Conservation (phyloP, 441 rosid species). For the Aquilaria agallochum region DNA sequence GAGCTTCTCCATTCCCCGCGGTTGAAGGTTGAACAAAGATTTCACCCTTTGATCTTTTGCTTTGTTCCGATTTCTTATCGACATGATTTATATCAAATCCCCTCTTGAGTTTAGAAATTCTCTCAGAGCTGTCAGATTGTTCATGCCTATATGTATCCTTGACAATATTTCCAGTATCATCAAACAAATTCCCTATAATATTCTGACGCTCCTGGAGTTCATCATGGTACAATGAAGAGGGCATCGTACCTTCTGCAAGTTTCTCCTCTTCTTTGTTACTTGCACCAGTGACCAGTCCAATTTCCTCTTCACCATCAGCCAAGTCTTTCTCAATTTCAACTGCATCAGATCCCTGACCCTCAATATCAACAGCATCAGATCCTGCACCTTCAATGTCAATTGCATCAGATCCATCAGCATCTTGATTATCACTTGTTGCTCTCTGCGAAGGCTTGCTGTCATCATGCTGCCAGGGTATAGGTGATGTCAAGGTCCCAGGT, state of each 20-base stretch:
- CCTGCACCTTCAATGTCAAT: conserved; percentile 49
- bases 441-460: conserved; percentile 26
- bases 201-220: conserved; percentile 50
- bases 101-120: conserved; percentile 45
- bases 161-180: conserved; percentile 49
- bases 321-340: conserved; percentile 58
- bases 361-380: conserved; percentile 51
- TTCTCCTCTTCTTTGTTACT: conserved; percentile 30
- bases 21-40: conserved; percentile 33
- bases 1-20: conserved; percentile 39
- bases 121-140: conserved; percentile 47
- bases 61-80: conserved; percentile 39
- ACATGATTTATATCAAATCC: conserved; percentile 37
- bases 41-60: conserved; percentile 59
- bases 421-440: conserved; percentile 41
- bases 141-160: conserved; percentile 45
- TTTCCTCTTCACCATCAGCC: conserved; percentile 48
- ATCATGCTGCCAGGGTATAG: conserved; percentile 24
- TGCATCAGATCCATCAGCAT: conserved; percentile 40
- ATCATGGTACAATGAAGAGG: conserved; percentile 36
- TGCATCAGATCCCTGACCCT: conserved; percentile 45
- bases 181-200: conserved; percentile 80
- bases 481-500: conserved; percentile 32
- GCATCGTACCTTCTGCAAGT: conserved; percentile 34
- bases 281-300: conserved; percentile 37